Evolutionary conservation across 768 basidiomycete species (phyloP).

Genomic region (Rhodotorula kratochvilovae): DNA sequence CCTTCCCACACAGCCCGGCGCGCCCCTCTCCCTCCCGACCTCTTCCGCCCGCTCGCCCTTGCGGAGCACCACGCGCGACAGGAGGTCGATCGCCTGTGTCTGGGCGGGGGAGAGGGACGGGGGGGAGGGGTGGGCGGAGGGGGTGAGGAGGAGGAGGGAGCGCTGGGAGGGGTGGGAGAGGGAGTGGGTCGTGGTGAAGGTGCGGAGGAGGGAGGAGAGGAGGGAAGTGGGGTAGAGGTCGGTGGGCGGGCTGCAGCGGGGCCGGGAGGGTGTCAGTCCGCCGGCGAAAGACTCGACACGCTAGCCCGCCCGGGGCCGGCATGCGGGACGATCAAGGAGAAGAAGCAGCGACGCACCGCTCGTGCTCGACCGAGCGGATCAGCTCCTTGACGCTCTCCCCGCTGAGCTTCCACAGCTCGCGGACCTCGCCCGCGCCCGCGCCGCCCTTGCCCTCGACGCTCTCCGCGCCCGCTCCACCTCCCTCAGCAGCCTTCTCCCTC

Average conservation of each 20-base stretch:
- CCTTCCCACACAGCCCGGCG: slow-evolving; percentile 5
- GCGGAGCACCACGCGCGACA: slow-evolving; percentile 1
- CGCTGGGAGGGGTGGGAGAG: slow-evolving; percentile 25
- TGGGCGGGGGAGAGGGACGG: background rate
- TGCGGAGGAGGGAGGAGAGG: slow-evolving; percentile 16
- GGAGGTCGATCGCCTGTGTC: slow-evolving; percentile 8
- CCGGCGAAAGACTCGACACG: background rate
- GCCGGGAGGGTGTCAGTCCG: background rate
- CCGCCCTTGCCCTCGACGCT: background rate
- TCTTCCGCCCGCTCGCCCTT: slow-evolving; percentile 20
- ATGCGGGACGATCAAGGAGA: too few species aligned
- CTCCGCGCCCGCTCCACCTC: too few species aligned
- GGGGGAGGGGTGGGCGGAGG: background rate
- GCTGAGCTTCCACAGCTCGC: slow-evolving; percentile 23
- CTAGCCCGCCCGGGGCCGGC: too few species aligned
- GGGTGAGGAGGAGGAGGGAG: slow-evolving; percentile 19
- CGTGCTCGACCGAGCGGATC: slow-evolving; percentile 4
- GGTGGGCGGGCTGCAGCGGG: slow-evolving; percentile 4
- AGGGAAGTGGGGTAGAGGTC: slow-evolving; percentile 18
- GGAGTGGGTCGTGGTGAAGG: slow-evolving; percentile 3
- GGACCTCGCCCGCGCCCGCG: slow-evolving; percentile 4
- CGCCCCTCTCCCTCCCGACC: background rate
- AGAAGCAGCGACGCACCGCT: background rate
- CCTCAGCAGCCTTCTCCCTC: background rate
- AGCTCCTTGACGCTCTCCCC: background rate